These are phyloP conservation scores for Lyophyllum decastes DNA, from an alignment of 768 basidiomycete genomes.

Conservation along the genomic window DNA sequence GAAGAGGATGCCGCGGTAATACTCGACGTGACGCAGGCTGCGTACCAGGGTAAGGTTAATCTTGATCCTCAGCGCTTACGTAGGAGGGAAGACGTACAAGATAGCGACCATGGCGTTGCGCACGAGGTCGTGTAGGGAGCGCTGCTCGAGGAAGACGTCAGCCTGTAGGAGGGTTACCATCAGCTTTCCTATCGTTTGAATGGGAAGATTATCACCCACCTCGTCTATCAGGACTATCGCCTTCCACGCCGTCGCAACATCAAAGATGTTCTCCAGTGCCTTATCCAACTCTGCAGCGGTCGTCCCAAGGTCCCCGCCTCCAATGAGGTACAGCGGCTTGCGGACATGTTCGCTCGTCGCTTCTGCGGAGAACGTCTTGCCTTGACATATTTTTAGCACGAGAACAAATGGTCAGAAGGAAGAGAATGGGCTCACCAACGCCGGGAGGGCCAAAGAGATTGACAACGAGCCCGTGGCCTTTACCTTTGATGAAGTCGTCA, in stretches of 20 bases:
- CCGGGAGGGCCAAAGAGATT: conserved; percentile 58
- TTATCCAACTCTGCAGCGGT: conserved; percentile 40
- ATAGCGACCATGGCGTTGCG: conserved; percentile 74
- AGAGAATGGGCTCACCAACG: conserved; percentile 35
- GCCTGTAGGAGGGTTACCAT: conserved; percentile 30
- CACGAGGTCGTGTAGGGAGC: conserved; percentile 60
- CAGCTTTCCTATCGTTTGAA: not conserved
- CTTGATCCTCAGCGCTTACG: not conserved
- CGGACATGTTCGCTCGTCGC: conserved; percentile 55
- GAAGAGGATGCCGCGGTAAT: conserved; percentile 59
- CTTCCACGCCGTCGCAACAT: conserved; percentile 56
- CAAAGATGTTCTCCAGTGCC: conserved; percentile 43
- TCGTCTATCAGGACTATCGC: conserved; percentile 55
- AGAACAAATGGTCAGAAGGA: not conserved
- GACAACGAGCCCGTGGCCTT: conserved; percentile 51
- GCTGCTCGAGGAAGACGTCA: conserved; percentile 71
- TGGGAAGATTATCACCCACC: conserved; percentile 16
- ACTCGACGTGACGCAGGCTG: conserved; percentile 58
- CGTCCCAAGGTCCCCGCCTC: conserved; percentile 55
- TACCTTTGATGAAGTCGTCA: conserved; percentile 63
- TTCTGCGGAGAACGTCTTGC: conserved; percentile 38
- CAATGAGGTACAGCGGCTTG: conserved; percentile 50
- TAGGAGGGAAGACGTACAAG: conserved; percentile 35
- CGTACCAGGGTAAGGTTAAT: not conserved
- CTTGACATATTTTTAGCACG: not conserved